Percentiles rank a stretch among this genome's conserved stretches.
Conservation (phyloP, 371 early-diverging fungal genomes). For the Fennellomyces sp. region DNA sequence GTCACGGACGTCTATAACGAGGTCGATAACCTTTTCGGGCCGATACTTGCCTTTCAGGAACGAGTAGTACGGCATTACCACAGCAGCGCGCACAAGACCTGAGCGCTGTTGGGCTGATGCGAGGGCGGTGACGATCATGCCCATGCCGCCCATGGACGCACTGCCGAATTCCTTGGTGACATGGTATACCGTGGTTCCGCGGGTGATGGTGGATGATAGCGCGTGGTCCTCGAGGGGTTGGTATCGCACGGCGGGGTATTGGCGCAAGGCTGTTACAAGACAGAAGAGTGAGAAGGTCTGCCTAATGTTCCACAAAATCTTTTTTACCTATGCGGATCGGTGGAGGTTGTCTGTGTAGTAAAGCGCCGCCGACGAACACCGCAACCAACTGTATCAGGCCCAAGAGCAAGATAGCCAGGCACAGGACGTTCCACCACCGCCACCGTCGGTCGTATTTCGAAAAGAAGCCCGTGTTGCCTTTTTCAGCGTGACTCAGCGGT, state of each 20-base stretch:
- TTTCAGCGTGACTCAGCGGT: slow-evolving; percentile 6
- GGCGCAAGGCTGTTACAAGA: slow-evolving; percentile 26
- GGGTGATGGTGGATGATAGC: slow-evolving; percentile 18
- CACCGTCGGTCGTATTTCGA: slow-evolving; percentile 32
- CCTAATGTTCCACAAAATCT: slow-evolving; percentile 21
- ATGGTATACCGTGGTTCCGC: slow-evolving; percentile 56
- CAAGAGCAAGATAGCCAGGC: slow-evolving; percentile 37
- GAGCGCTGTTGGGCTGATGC: slow-evolving; percentile 61
- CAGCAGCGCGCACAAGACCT: slow-evolving; percentile 47
- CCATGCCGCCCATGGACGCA: slow-evolving; percentile 60
- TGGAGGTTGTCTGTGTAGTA: slow-evolving; percentile 40
- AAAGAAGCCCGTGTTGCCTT: neutral
- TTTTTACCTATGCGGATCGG: slow-evolving; percentile 59
- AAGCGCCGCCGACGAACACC: slow-evolving; percentile 37
- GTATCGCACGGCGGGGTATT: slow-evolving; percentile 55
- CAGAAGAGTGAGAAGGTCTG: slow-evolving; percentile 5
- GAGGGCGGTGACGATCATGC: slow-evolving; percentile 65
- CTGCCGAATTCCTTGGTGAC: slow-evolving; percentile 62
- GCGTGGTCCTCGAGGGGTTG: slow-evolving; percentile 48
- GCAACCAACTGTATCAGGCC: slow-evolving; percentile 38
- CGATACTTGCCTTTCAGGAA: slow-evolving; percentile 43
- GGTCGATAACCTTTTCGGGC: slow-evolving; percentile 33
- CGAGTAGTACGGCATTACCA: slow-evolving; percentile 67
- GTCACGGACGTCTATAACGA: slow-evolving; percentile 57
- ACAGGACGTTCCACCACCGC: slow-evolving; percentile 60